A percentile compares a stretch with the other conserved stretches of the same genome.
phyloP scores from a whole-genome alignment of 192 early-diverging fungal genomes.

The Podila verticillata region DNA sequence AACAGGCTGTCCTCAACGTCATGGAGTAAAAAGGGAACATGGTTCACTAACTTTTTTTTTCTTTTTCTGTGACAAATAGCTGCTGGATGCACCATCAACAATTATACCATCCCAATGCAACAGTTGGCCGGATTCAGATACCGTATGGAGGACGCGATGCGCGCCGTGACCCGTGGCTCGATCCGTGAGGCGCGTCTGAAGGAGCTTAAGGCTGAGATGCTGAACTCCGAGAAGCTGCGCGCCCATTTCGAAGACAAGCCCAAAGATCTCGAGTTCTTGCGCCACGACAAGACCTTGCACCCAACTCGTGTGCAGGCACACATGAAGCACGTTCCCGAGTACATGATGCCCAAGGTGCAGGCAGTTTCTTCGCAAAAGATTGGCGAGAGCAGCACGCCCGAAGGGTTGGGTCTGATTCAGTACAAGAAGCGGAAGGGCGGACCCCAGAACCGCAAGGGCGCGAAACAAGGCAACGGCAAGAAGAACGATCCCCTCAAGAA shows the following conservation, averaged over 20 bases:
- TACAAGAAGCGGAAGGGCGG: slow-evolving; percentile 48
- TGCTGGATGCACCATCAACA: slow-evolving; percentile 64
- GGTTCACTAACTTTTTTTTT: background rate
- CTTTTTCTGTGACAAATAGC: slow-evolving; percentile 8
- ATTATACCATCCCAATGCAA: slow-evolving; percentile 90
- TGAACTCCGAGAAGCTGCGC: slow-evolving; percentile 93
- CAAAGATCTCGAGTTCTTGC: slow-evolving; percentile 87
- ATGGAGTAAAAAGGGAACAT: too few relatives aligned
- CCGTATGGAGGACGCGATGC: slow-evolving; percentile 87
- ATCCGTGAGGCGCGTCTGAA: slow-evolving; percentile 94
- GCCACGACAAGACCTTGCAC: slow-evolving; percentile 91
- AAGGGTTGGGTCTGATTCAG: slow-evolving; percentile 23
- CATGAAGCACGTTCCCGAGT: slow-evolving; percentile 93
- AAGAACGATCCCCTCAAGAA: slow-evolving; percentile 53
- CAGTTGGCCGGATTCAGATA: slow-evolving; percentile 94
- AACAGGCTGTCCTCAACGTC: too few relatives aligned
- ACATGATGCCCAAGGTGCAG: slow-evolving; percentile 87
- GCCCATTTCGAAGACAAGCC: slow-evolving; percentile 98
- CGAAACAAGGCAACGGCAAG: slow-evolving; percentile 29
- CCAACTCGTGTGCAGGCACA: slow-evolving; percentile 85
- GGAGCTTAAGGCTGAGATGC: slow-evolving; percentile 93
- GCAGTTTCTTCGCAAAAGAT: slow-evolving; percentile 46
- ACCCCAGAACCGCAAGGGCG: slow-evolving; percentile 14
- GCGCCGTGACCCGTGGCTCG: slow-evolving; percentile 75
- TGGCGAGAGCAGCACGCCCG: slow-evolving; percentile 23